phyloP scores from a whole-genome alignment of 2,329 filamentous ascomycete species.

The Mycogone perniciosa region DNA sequence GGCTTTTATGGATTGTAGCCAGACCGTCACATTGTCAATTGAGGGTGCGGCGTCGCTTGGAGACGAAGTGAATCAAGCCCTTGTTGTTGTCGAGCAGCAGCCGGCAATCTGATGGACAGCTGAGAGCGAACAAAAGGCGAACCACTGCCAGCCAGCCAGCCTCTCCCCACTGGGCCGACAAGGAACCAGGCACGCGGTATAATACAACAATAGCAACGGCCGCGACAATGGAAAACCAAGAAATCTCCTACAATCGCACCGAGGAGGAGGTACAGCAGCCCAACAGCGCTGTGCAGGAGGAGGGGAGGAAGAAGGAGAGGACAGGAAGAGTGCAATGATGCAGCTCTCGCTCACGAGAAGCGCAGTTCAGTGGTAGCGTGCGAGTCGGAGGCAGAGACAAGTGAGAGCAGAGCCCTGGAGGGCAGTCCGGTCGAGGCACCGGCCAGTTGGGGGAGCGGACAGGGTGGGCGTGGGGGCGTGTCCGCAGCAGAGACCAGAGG shows the following conservation, averaged over 20 bases:
- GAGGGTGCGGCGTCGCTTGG: conserved; percentile 3
- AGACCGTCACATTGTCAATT: conserved; percentile 15
- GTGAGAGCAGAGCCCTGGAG: not conserved
- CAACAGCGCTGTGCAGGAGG: not conserved
- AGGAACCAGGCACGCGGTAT: conserved; percentile 17
- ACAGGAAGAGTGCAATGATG: conserved; percentile 17
- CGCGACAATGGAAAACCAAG: conserved; percentile 14
- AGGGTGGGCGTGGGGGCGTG: conserved; percentile 17
- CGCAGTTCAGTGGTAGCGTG: conserved; percentile 15
- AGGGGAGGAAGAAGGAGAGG: conserved; percentile 11
- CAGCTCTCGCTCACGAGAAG: conserved; percentile 20
- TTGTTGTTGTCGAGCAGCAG: conserved; percentile 1
- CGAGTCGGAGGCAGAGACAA: conserved; percentile 21
- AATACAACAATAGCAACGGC: conserved; percentile 19
- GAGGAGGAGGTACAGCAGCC: conserved; percentile 1
- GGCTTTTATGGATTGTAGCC: conserved; percentile 5
- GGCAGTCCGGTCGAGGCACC: conserved; percentile 1
- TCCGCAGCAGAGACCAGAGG: too few relatives aligned
- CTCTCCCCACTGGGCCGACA: conserved; percentile 18
- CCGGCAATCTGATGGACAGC: conserved; percentile 3
- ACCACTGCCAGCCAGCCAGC: conserved; percentile 13
- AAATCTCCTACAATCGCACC: conserved; percentile 9
- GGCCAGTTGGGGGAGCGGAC: conserved; percentile 23
- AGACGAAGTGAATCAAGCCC: not conserved
- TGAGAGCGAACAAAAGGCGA: conserved; percentile 14